Evolutionary conservation across 176 grass and related monocot genomes (phyloP), one percentile per base, ranked within the genome.

Genomic region (Calamus simplicifolius): DNA sequence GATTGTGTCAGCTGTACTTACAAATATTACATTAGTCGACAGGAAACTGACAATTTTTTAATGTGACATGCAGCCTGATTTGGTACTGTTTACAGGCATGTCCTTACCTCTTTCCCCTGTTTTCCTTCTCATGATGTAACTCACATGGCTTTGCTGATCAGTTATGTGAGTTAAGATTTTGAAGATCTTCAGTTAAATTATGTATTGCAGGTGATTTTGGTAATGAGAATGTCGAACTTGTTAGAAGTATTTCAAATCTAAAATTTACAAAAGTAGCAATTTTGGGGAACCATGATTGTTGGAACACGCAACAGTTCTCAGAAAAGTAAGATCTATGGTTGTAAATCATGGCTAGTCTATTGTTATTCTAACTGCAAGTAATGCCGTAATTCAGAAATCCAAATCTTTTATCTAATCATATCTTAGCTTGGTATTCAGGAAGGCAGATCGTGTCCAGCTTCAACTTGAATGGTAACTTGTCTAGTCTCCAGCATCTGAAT

Each of bases 281-380:
- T 98, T 77, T 98, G 2, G 93, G 87, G 51, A 92, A 98, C 70
- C 87, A 88, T 73, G 87, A 98, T 83, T 88, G 93, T 54, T 98
- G 87, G 84, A 68, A 77, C 21, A 92, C 93, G 23, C 66, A 88
- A 67, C 81, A 85, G 63, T 85, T 98, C 77, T 92, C 87, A 73
- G 67, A 85, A 48, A 85, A 92, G 84, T 98, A 92, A 81, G 55
- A 19, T 76, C 72, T 25, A 27, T 61, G 30, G 26, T 70, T 82
- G 21, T 58, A 57, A 35, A 43, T 35, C 18, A 29, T 75, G 29
- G 26, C 58, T 61, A 54, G 25, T 58, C 52, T 38, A 18, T 4
- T 27, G 62, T 58, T 76, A 19, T 67, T 73, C 18, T 27, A 58
- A 19, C 31, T 66, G 66, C 55, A 70, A 63, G 73, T 2, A 35